phyloP scores from a whole-genome alignment of 768 basidiomycete species.

The Panellus pusillus region DNA sequence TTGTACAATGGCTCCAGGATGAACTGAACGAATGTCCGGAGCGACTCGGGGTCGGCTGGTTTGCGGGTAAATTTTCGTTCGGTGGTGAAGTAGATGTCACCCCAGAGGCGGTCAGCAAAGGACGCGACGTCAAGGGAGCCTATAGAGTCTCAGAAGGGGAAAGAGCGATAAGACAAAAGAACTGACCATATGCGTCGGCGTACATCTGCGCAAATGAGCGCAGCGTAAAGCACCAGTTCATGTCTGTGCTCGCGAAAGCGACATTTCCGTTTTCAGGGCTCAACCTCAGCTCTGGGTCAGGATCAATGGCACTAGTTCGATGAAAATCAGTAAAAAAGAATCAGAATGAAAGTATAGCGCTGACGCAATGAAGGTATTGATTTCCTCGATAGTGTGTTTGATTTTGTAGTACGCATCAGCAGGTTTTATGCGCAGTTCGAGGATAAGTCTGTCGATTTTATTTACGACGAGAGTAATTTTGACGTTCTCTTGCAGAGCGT shows the following conservation, averaged over 20 bases:
- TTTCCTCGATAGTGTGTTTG: conserved; percentile 97
- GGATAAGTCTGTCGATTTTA: conserved; percentile 96
- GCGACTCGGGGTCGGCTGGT: conserved; percentile 72
- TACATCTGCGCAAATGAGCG: conserved; percentile 96
- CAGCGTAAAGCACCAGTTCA: conserved; percentile 97
- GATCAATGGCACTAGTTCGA: conserved; percentile 72
- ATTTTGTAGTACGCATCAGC: conserved; percentile 98
- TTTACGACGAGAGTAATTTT: conserved; percentile 93
- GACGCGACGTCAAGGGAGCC: conserved; percentile 82
- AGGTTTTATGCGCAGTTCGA: conserved; percentile 94
- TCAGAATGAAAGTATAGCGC: conserved; percentile 16
- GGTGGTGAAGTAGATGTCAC: conserved; percentile 91
- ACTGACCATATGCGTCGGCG: conserved; percentile 83
- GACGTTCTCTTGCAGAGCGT: conserved; percentile 85
- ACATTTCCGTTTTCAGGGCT: conserved; percentile 97
- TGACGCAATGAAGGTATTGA: conserved; percentile 94
- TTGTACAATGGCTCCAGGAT: conserved; percentile 97
- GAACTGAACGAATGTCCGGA: conserved; percentile 92
- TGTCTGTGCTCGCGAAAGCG: conserved; percentile 94
- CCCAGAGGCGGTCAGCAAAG: conserved; percentile 94
- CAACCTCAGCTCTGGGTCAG: conserved; percentile 82
- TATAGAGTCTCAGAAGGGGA: conserved; percentile 3
- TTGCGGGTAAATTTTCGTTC: conserved; percentile 91
- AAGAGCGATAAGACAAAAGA: background rate
- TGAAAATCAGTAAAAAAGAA: conserved; percentile 2